Conservation (phyloP, 192 early-diverging fungal species). For the Entomortierella chlamydospora region DNA sequence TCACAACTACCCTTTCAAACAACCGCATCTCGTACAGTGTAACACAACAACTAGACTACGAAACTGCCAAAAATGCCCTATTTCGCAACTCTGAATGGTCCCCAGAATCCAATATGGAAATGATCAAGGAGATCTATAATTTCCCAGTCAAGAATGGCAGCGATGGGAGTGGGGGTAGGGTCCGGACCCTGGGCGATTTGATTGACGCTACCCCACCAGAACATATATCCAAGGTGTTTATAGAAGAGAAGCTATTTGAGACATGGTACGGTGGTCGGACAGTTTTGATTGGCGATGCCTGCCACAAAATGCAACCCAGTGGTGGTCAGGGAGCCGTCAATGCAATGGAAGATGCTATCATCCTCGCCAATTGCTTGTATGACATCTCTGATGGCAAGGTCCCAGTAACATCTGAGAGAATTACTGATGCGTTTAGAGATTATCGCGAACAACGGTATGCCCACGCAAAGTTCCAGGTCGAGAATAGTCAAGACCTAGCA, state of each 20-base stretch:
- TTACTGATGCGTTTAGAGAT: not conserved
- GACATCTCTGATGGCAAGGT: conserved; percentile 3
- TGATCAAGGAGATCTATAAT: conserved; percentile 11
- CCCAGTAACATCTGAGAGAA: not conserved
- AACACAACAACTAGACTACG: not conserved
- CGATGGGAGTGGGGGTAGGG: not conserved
- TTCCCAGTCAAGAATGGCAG: not conserved
- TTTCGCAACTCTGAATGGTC: conserved; percentile 13
- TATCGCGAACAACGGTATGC: not conserved
- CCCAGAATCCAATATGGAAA: not conserved
- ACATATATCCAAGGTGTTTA: conserved; percentile 5
- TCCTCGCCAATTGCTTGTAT: conserved; percentile 7
- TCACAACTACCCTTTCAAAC: not conserved
- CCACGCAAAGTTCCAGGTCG: not conserved
- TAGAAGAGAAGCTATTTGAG: conserved; percentile 13
- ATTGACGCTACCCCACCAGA: conserved; percentile 7
- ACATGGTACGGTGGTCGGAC: conserved; percentile 6
- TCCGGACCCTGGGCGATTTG: not conserved
- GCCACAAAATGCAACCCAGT: conserved; percentile 7
- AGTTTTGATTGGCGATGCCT: conserved; percentile 16
- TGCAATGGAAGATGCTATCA: conserved; percentile 5
- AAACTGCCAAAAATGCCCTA: not conserved
- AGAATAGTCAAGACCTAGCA: not conserved
- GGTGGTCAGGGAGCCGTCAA: conserved; percentile 10
- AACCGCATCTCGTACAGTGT: conserved; percentile 1